phyloP scores from a whole-genome alignment of 805 yeast genomes.

The Phaffomyces thermotolerans region DNA sequence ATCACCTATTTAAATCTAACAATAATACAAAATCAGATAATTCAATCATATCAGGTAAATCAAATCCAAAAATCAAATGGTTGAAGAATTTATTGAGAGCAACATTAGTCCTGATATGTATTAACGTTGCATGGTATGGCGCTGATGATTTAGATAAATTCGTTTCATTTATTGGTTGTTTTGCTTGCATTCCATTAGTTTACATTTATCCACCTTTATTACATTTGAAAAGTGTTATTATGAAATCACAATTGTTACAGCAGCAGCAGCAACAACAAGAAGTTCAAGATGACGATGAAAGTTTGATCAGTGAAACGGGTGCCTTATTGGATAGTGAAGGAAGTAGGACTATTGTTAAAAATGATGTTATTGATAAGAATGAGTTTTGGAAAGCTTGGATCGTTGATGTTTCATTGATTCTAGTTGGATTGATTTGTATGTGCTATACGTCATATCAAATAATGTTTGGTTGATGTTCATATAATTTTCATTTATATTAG shows the following conservation, averaged over 20 bases:
- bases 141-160: slow-evolving; percentile 64
- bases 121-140: slow-evolving; percentile 56
- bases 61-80: slow-evolving; percentile 51
- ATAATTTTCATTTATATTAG: too few species aligned
- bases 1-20: slow-evolving; percentile 36
- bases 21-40: neutral
- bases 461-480: slow-evolving; percentile 20
- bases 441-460: slow-evolving; percentile 61
- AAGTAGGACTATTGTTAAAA: neutral
- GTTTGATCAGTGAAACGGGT: too few species aligned
- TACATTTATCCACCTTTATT: slow-evolving; percentile 81
- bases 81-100: slow-evolving; percentile 53
- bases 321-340: too few species aligned
- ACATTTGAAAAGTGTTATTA: slow-evolving; percentile 41
- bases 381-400: slow-evolving; percentile 26
- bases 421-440: slow-evolving; percentile 56
- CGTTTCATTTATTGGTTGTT: slow-evolving; percentile 76
- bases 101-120: slow-evolving; percentile 44
- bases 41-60: slow-evolving; percentile 44
- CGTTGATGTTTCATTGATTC: slow-evolving; percentile 42
- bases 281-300: neutral
- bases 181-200: slow-evolving; percentile 80
- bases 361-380: slow-evolving; percentile 12
- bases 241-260: neutral
- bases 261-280: neutral